These are phyloP conservation scores for Paramecium bursaria DNA, from an alignment of 73 alveolate species.

Conservation along the genomic window DNA sequence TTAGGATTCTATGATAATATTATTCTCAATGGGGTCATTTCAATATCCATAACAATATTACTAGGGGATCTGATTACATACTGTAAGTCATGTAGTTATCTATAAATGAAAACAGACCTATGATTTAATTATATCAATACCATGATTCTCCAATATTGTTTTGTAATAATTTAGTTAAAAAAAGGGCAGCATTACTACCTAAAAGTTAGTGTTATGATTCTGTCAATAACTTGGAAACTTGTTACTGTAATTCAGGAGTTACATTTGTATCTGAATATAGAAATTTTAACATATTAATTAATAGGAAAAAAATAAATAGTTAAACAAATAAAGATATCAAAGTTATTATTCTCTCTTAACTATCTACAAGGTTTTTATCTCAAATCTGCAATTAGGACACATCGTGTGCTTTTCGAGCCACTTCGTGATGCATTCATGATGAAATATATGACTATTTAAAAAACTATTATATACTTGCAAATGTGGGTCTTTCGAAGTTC, in stretches of 20 bases:
- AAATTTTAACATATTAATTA: constrained; percentile 21
- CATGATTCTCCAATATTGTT: constrained; percentile 20
- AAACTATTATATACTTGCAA: too few relatives aligned
- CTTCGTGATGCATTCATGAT: too few relatives aligned
- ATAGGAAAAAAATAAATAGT: too few relatives aligned
- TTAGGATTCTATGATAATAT: too few relatives aligned
- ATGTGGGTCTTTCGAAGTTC: too few relatives aligned
- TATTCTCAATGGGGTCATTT: too few relatives aligned
- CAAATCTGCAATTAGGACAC: too few relatives aligned
- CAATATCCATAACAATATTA: constrained; percentile 35
- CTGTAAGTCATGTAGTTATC: neutral
- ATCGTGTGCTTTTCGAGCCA: too few relatives aligned
- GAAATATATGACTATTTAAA: too few relatives aligned
- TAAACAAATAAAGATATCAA: too few relatives aligned
- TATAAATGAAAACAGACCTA: constrained; percentile 18
- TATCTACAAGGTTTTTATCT: too few relatives aligned
- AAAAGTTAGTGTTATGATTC: neutral
- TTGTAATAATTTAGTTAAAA: neutral
- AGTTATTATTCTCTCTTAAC: too few relatives aligned
- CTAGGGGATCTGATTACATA: neutral
- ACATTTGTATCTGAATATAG: constrained; percentile 48
- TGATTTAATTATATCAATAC: neutral
- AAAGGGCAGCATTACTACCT: constrained; percentile 35
- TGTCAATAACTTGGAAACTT: neutral
- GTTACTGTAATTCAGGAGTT: constrained; percentile 53